A percentile compares a stretch with the other conserved stretches of the same genome.
Evolutionary conservation across 805 yeast genomes (phyloP).

Genomic region (Saturnispora sekii): DNA sequence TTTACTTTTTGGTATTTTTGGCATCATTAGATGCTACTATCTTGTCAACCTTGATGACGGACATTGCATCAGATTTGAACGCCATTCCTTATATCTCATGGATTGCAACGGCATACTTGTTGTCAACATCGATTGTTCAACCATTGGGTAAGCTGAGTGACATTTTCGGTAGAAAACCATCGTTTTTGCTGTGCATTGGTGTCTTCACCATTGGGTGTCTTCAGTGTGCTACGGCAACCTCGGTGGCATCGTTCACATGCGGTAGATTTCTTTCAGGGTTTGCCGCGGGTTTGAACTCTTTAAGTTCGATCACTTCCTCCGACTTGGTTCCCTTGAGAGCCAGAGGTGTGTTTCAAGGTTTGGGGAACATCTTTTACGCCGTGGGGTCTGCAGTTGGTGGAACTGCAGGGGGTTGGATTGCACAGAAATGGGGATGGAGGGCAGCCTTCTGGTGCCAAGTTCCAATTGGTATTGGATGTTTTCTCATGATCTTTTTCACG

Average conservation of each 20-base stretch:
- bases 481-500: slow-evolving; percentile 31
- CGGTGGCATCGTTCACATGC: slow-evolving; percentile 37
- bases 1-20: slow-evolving; percentile 42
- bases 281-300: slow-evolving; percentile 82
- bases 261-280: slow-evolving; percentile 72
- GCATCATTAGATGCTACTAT: slow-evolving; percentile 63
- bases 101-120: slow-evolving; percentile 63
- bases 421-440: slow-evolving; percentile 57
- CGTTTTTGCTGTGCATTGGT: slow-evolving; percentile 40
- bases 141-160: slow-evolving; percentile 68
- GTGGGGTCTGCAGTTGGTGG: slow-evolving; percentile 75
- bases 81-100: slow-evolving; percentile 56
- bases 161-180: slow-evolving; percentile 56
- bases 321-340: slow-evolving; percentile 75
- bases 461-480: slow-evolving; percentile 35
- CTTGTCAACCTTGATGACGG: slow-evolving; percentile 53
- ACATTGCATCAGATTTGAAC: slow-evolving; percentile 60
- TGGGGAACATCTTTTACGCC: slow-evolving; percentile 72
- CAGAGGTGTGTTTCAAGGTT: slow-evolving; percentile 79
- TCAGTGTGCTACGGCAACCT: slow-evolving; percentile 43
- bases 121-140: slow-evolving; percentile 64
- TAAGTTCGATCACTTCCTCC: slow-evolving; percentile 67
- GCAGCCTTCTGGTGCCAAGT: slow-evolving; percentile 47
- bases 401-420: slow-evolving; percentile 46
- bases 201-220: slow-evolving; percentile 51